Evolutionary conservation across 257 asterid species (phyloP).

Genomic region (Vinca minor): DNA sequence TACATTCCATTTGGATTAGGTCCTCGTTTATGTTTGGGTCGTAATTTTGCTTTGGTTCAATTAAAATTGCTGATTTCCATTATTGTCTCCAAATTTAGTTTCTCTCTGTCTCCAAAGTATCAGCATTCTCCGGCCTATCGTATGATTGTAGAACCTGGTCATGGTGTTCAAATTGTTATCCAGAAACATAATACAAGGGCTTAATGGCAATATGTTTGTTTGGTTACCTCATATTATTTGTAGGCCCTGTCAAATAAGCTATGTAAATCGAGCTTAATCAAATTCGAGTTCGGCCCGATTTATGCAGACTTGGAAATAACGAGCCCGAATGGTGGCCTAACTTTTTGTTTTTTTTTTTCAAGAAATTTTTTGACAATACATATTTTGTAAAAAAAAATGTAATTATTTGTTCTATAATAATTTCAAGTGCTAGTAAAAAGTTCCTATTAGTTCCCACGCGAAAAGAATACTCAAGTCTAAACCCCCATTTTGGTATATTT

Average conservation of each 20-base stretch:
- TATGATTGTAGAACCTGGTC: conserved; percentile 85
- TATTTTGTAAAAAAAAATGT: too few species aligned
- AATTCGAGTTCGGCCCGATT: too few species aligned
- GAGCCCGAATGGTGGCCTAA: too few species aligned
- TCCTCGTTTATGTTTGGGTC: conserved; percentile 67
- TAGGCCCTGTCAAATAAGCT: too few species aligned
- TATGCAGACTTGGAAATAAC: too few species aligned
- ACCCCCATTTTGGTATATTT: conserved; percentile 4
- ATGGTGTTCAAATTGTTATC: conserved; percentile 52
- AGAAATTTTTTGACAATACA: too few species aligned
- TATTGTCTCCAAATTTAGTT: conserved; percentile 43
- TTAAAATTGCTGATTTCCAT: conserved; percentile 45
- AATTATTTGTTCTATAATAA: too few species aligned
- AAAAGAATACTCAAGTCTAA: conserved; percentile 17
- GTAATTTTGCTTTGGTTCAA: conserved; percentile 58
- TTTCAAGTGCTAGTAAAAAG: conserved; percentile 64
- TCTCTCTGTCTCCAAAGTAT: conserved; percentile 64
- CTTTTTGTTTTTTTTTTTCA: too few species aligned
- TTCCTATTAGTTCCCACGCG: conserved; percentile 43
- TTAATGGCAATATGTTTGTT: too few species aligned
- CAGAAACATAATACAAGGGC: conserved; percentile 18
- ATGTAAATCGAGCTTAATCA: too few species aligned
- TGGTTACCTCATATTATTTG: too few species aligned
- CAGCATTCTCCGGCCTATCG: conserved; percentile 61
- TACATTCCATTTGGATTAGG: conserved; percentile 78